These are phyloP conservation scores for Senna siamea DNA, from an alignment of 306 rosid genomes.

Conservation along the genomic window DNA sequence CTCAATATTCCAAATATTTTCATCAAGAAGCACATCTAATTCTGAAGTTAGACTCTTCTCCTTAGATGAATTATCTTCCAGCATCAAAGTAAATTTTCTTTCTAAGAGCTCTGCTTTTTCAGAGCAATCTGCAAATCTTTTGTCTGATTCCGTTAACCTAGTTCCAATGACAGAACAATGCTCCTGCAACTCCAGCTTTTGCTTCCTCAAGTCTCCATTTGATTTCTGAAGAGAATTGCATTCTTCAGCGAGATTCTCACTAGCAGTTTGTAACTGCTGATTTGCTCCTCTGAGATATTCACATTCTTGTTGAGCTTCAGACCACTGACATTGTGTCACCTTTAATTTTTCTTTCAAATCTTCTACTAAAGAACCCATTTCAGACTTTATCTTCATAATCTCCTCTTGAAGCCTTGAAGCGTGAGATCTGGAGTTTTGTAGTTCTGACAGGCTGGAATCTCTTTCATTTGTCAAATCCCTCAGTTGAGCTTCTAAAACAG, in stretches of 20 bases:
- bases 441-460: conserved; percentile 50
- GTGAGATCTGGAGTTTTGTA: conserved; percentile 48
- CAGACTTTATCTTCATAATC: conserved; percentile 50
- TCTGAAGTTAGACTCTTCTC: conserved; percentile 48
- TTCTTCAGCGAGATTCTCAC: conserved; percentile 33
- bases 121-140: conserved; percentile 41
- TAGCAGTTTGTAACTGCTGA: conserved; percentile 32
- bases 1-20: conserved; percentile 44
- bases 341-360: conserved; percentile 40
- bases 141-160: conserved; percentile 54
- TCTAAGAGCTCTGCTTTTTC: conserved; percentile 58
- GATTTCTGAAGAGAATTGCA: conserved; percentile 45
- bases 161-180: conserved; percentile 49
- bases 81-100: conserved; percentile 41
- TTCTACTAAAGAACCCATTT: conserved; percentile 46
- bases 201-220: conserved; percentile 52
- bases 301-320: conserved; percentile 43
- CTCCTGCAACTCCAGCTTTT: conserved; percentile 49
- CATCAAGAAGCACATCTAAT: conserved; percentile 46
- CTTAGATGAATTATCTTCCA: conserved; percentile 50
- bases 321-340: conserved; percentile 24
- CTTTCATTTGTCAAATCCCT: conserved; percentile 48
- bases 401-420: conserved; percentile 48
- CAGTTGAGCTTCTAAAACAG: conserved; percentile 60
- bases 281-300: conserved; percentile 42